A percentile compares a stretch with the other conserved stretches of the same genome.
phyloP scores from a whole-genome alignment of 352 stramenopile species.

The Phytophthora niederhauseri region DNA sequence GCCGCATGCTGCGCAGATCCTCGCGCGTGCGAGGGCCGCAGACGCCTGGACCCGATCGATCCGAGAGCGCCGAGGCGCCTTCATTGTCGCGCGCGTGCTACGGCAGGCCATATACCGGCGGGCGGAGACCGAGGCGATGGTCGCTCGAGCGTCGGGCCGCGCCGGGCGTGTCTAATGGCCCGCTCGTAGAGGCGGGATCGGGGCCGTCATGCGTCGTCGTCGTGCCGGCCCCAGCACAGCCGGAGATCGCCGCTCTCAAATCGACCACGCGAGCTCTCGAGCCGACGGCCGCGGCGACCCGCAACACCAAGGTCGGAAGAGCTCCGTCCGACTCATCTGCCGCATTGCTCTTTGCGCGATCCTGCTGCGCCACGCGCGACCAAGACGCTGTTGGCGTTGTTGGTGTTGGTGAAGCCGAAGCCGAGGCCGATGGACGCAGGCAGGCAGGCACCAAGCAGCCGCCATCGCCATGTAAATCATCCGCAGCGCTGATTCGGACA shows the following conservation, averaged over 20 bases:
- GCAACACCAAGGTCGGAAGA: conserved; percentile 19
- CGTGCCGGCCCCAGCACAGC: conserved; percentile 9
- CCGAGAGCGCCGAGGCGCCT: not conserved
- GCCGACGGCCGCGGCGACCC: too few species aligned
- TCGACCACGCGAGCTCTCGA: conserved; percentile 17
- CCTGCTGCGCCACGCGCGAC: too few species aligned
- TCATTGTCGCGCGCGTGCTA: too few species aligned
- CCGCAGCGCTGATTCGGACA: too few species aligned
- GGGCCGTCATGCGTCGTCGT: conserved; percentile 1
- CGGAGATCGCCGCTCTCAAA: conserved; percentile 21
- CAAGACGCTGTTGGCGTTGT: too few species aligned
- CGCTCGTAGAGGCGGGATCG: conserved; percentile 23
- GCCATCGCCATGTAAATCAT: too few species aligned
- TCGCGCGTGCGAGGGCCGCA: too few species aligned
- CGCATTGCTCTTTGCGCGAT: too few species aligned
- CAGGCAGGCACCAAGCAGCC: too few species aligned
- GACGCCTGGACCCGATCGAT: not conserved
- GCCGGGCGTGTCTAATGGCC: conserved; percentile 24
- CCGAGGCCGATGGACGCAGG: too few species aligned
- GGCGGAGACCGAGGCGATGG: conserved; percentile 8
- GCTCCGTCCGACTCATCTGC: conserved; percentile 15
- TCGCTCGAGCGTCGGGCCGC: conserved; percentile 17
- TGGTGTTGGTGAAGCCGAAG: too few species aligned
- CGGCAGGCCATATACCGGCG: not conserved
- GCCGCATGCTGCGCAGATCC: not conserved